Evolutionary conservation across 2,329 filamentous ascomycete genomes (phyloP).

Genomic region (Fusarium multiceps): DNA sequence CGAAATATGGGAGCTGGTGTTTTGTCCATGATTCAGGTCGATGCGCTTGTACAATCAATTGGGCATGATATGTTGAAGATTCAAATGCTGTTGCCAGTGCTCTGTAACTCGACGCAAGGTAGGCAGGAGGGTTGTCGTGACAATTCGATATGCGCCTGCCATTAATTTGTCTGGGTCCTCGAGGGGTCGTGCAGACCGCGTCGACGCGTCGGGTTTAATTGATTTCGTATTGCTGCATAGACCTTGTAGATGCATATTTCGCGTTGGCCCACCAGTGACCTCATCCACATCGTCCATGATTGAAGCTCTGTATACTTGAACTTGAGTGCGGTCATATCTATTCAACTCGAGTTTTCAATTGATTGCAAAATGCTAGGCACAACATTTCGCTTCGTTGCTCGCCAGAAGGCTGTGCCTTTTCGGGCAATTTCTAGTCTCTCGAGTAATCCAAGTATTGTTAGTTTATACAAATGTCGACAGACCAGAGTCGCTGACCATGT

Average conservation of each 20-base stretch:
- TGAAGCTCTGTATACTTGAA: constrained; percentile 9
- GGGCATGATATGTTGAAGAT: constrained; percentile 30
- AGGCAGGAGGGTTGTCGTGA: constrained; percentile 8
- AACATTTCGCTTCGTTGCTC: constrained; percentile 40
- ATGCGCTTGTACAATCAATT: constrained; percentile 8
- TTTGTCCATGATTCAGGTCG: constrained; percentile 50
- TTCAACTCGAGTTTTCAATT: constrained; percentile 12
- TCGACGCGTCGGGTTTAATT: constrained; percentile 57
- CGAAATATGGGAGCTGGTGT: constrained; percentile 55
- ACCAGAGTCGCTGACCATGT: constrained; percentile 25
- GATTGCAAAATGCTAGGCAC: constrained; percentile 43
- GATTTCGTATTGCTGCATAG: constrained; percentile 49
- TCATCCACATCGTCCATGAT: constrained; percentile 42
- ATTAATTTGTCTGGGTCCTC: constrained; percentile 13
- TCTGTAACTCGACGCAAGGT: background rate
- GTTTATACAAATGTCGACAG: constrained; percentile 39
- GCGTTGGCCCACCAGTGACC: constrained; percentile 44
- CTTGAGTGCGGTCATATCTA: background rate
- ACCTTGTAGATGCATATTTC: constrained; percentile 34
- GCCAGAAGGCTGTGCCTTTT: constrained; percentile 32
- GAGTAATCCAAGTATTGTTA: constrained; percentile 66
- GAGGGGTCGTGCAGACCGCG: constrained; percentile 45
- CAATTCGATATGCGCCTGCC: constrained; percentile 13
- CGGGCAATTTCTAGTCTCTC: constrained; percentile 60
- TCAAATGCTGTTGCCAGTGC: background rate